These are phyloP conservation scores for Pyrus hybrid DNA, from an alignment of 331 rosid genomes.

Conservation along the genomic window DNA sequence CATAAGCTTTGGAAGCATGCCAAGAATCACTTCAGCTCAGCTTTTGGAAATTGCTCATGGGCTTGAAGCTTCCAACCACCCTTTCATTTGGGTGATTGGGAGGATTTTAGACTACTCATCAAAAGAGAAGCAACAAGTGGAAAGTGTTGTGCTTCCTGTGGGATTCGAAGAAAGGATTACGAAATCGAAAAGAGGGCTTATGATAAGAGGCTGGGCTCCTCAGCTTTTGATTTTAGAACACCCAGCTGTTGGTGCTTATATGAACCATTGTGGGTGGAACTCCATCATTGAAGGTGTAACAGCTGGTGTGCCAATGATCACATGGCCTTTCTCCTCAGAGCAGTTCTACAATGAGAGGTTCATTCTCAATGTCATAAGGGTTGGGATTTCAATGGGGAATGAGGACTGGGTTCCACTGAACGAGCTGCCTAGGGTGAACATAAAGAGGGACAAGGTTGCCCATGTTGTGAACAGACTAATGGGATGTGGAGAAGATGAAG, in stretches of 20 bases:
- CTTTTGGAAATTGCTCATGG: conserved; percentile 41
- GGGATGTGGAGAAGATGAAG: conserved; percentile 1
- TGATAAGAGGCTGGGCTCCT: conserved; percentile 22
- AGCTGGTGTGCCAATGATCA: conserved; percentile 30
- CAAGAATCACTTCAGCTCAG: conserved; percentile 23
- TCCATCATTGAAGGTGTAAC: conserved; percentile 16
- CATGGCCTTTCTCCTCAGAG: conserved; percentile 27
- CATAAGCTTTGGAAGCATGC: conserved; percentile 38
- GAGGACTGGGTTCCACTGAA: conserved; percentile 11
- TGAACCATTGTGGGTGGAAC: conserved; percentile 20
- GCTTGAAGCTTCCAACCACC: conserved; percentile 32
- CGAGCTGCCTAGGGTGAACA: not conserved
- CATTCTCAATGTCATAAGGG: conserved; percentile 5
- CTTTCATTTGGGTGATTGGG: conserved; percentile 38
- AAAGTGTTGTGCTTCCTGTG: not conserved
- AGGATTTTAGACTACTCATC: not conserved
- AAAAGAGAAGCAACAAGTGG: not conserved
- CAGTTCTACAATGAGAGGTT: conserved; percentile 28
- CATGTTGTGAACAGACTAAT: conserved; percentile 16
- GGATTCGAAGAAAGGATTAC: conserved; percentile 4
- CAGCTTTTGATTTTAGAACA: conserved; percentile 28
- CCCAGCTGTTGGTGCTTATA: conserved; percentile 25
- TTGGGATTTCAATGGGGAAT: conserved; percentile 19
- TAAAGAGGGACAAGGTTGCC: not conserved
- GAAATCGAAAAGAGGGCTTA: not conserved